phyloP scores from a whole-genome alignment of 768 basidiomycete genomes.

The Leccinum pellstonianum region DNA sequence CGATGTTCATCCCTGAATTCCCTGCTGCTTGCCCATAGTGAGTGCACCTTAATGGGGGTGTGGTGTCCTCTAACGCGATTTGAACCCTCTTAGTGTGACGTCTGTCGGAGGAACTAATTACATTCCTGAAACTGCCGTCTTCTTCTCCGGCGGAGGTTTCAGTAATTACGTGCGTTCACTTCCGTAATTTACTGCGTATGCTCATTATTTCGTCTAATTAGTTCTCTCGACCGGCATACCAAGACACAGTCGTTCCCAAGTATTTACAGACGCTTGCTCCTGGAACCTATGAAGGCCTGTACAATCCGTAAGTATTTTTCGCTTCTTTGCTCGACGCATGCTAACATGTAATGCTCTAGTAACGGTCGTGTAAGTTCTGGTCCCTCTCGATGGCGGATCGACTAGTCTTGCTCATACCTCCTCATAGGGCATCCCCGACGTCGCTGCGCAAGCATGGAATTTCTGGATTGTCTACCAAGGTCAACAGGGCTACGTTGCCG shows the following conservation, averaged over 20 bases:
- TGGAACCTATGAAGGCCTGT: conserved; percentile 56
- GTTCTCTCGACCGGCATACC: conserved; percentile 59
- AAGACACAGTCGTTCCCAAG: conserved; percentile 41
- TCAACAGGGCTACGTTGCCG: conserved; percentile 40
- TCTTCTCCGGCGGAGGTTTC: conserved; percentile 74
- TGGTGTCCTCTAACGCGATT: neutral
- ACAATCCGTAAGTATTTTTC: conserved; percentile 46
- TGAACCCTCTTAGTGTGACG: conserved; percentile 52
- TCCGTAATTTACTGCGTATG: neutral
- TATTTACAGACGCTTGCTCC: conserved; percentile 48
- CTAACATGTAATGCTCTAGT: conserved; percentile 27
- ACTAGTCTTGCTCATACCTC: neutral
- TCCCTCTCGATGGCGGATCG: neutral
- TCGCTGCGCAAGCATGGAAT: conserved; percentile 54
- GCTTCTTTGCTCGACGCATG: neutral
- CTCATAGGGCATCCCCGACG: conserved; percentile 58
- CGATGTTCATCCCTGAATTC: conserved; percentile 57
- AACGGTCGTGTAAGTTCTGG: conserved; percentile 48
- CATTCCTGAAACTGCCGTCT: conserved; percentile 58
- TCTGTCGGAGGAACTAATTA: conserved; percentile 64
- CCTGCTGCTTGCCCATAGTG: conserved; percentile 62
- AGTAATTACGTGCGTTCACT: conserved; percentile 53
- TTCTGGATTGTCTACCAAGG: conserved; percentile 52
- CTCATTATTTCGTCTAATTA: conserved; percentile 18
- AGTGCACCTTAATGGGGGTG: conserved; percentile 3